A percentile compares a stretch with the other conserved stretches of the same genome.
Evolutionary conservation across 2,329 filamentous ascomycete species (phyloP).

Genomic region (Bipolaris cookei): DNA sequence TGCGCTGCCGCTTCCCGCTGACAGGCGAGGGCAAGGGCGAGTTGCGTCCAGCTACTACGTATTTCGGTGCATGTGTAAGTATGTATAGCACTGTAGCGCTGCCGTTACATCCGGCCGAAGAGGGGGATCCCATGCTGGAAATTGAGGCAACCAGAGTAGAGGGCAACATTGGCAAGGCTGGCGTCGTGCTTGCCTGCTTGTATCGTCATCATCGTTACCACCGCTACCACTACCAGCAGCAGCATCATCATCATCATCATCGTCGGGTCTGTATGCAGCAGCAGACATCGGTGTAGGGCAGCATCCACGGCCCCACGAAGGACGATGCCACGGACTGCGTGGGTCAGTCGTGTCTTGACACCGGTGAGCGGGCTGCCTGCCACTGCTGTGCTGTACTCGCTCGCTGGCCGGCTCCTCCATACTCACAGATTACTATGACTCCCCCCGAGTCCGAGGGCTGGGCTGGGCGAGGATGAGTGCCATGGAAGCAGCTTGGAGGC

Average conservation of each 20-base stretch:
- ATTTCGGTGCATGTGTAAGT: no score
- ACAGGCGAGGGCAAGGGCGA: constrained; percentile 1
- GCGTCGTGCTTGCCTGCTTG: constrained; percentile 2
- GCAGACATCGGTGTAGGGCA: no score
- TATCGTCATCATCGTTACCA: background rate
- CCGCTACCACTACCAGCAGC: no score
- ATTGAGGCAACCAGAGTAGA: background rate
- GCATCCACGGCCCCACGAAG: no score
- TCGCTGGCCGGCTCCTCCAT: no score
- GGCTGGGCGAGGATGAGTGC: no score
- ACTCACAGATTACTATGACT: no score
- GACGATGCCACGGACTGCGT: no score
- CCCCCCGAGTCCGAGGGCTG: no score
- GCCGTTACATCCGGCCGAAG: constrained; percentile 25
- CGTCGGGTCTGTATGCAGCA: no score
- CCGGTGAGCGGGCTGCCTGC: background rate
- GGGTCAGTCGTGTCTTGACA: constrained; percentile 3
- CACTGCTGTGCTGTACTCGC: constrained; percentile 2
- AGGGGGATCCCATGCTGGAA: constrained; percentile 1
- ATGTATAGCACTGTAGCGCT: background rate
- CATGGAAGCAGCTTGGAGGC: background rate
- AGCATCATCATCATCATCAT: no score
- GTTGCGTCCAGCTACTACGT: background rate
- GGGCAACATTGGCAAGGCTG: constrained; percentile 12
- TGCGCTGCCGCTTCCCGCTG: constrained; percentile 4